Evolutionary conservation across 1,284 basidiomycete species (phyloP), one percentile per base, ranked within the genome.

Genomic region (Pterulicium gracile): DNA sequence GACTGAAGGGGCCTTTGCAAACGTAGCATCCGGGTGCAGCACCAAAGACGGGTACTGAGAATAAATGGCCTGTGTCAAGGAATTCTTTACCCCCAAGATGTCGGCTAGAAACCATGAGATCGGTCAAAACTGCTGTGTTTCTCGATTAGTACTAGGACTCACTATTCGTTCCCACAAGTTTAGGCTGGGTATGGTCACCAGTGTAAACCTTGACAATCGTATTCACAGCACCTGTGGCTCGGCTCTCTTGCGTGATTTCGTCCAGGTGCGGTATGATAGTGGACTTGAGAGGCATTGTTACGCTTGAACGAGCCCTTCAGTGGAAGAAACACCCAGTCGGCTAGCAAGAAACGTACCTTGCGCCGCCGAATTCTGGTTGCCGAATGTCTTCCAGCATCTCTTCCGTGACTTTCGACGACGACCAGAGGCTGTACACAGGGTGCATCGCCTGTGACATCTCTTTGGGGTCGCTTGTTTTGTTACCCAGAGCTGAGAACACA

Each of bases 361-460:
- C 57, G 7, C 63, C 64, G 10, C 61, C 64, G 48, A 57, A 64
- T 5, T 58, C 56, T 23, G 57, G 53, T 27, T 54, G 49, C 18
- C 47, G 49, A 14, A 65, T 51, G 13, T 56, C 49, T 7, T 57
- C 51, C 12, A 62, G 51, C 55, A 65, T 55, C 15, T 54, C 55
- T n/a, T 56, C 50, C 4, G 58, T 62, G 1, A 64, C 58, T 43
- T 58, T 57, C 35, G 58, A 61, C 2, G 61, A 63, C 12, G 64
- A 60, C 54, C 60, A 65, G 10, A 56, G 49, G 18, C 54, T 51
- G 44, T 60, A 65, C 2, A 54, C 56, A 10, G 10, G n/a, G 18
- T 7, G 7, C 7, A 19, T 19, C 7, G n/a, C n/a, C 27, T 32
- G 27, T 10, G 7, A 32, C 10, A 7, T n/a, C 3, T 48, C 50